These are phyloP conservation scores for Ceratobasidium papillatum DNA, from an alignment of 1,284 basidiomycete species.

Conservation along the genomic window DNA sequence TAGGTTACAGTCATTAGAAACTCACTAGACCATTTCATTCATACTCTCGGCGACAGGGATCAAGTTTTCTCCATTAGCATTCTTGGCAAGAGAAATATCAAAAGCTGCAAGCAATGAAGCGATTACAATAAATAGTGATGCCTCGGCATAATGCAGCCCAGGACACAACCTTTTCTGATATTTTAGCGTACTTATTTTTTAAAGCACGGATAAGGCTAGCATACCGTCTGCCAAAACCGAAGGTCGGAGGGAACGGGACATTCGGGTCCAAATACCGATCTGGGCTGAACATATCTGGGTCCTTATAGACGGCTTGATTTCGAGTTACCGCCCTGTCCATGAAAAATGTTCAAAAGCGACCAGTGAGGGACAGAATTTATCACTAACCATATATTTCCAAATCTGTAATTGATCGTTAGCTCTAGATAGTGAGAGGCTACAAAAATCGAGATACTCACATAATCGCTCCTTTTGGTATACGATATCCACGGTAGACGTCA, in stretches of 20 bases:
- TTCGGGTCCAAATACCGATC: slow-evolving; percentile 1
- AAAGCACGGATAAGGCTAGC: too few relatives aligned
- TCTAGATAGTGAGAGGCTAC: too few relatives aligned
- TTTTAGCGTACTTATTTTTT: background rate
- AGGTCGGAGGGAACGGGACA: background rate
- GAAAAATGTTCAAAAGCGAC: too few relatives aligned
- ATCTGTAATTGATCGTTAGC: background rate
- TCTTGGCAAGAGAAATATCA: slow-evolving; percentile 44
- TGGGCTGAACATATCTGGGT: background rate
- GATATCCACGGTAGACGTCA: slow-evolving; percentile 18
- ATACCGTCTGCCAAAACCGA: background rate
- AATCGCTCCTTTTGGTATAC: slow-evolving; percentile 16
- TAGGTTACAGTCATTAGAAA: too few relatives aligned
- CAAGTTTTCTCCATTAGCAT: slow-evolving; percentile 44
- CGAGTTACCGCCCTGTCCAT: slow-evolving; percentile 7
- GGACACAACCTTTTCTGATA: slow-evolving; percentile 14
- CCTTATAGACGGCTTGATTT: background rate
- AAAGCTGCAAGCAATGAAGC: slow-evolving; percentile 46
- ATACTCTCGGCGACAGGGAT: too few relatives aligned
- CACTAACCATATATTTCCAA: slow-evolving; percentile 5
- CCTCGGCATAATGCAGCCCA: slow-evolving; percentile 35
- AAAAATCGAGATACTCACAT: background rate
- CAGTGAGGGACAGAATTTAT: too few relatives aligned
- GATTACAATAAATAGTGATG: slow-evolving; percentile 33
- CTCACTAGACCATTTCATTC: too few relatives aligned